Evolutionary conservation across 2,329 filamentous ascomycete genomes (phyloP), one percentile per base, ranked within the genome.

Genomic region (Tolypocladium album): DNA sequence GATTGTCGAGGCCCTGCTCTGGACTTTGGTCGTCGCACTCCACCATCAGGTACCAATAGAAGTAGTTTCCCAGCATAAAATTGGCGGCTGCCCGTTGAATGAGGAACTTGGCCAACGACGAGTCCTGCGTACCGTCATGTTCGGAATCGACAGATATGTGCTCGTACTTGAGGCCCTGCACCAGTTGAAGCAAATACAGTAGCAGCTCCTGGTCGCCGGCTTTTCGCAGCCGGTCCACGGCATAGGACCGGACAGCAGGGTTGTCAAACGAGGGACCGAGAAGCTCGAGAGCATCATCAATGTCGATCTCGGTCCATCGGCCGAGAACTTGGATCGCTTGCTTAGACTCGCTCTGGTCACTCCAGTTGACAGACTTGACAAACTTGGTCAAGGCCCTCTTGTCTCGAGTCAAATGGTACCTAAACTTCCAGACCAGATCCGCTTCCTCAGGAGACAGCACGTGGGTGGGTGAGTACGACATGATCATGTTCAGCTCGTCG

Each of bases 41-140:
- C 1, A 99, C 94, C 87, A 97, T 97, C 2, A 99, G 81, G 72
- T 97, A 99, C 94, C 94, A 99, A 72, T 97, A 90, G 59, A 99
- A 85, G 74, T 95, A 96, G 71, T 96, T 99, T 38, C 93, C 94
- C 1, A 99, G 82, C 61, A 89, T 88, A 68, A 97, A 90, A 69
- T 96, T 97, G 63, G 88, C 86, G 17, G 90, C 88, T 4, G 94
- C 95, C 42, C 94, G 85, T 1, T 89, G 85, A 60, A 99, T 94
- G 3, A 99, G 79, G 69, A 99, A 99, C 31, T 84, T 85, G 2
- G 92, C 93, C 7, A 99, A 78, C 0, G 92, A 96, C 0, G 92
- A 96, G 67, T 94, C 88, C 55, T 85, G 82, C 0, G 81, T 78
- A 50, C 81, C 79, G 64, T 90, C 84, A 61, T 83, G 77, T 3